Percentiles rank a stretch among this genome's conserved stretches.
phyloP scores from a whole-genome alignment of 2,329 filamentous ascomycete genomes.

The Colletotrichum sp. region DNA sequence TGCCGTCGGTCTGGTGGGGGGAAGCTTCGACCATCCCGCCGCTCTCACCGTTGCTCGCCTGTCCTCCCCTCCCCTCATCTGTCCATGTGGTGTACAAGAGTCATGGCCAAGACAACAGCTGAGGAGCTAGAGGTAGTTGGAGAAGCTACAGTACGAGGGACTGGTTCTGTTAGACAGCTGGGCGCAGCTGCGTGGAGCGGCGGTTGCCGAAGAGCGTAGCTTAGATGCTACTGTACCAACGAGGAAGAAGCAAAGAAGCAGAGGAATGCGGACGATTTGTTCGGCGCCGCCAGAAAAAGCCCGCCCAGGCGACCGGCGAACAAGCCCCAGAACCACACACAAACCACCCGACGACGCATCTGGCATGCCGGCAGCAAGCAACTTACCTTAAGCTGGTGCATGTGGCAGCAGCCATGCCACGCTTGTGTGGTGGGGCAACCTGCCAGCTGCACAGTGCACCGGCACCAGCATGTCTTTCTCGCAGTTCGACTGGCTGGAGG shows the following conservation, averaged over 20 bases:
- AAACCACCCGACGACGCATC: background rate
- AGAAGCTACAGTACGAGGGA: background rate
- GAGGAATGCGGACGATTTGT: background rate
- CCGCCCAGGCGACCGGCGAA: background rate
- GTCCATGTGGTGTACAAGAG: background rate
- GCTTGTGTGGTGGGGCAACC: conserved; percentile 1
- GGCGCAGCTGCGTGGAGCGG: background rate
- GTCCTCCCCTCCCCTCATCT: background rate
- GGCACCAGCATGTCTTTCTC: background rate
- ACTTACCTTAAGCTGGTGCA: background rate
- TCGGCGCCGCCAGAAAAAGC: background rate
- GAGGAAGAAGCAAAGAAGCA: background rate
- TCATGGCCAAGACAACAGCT: background rate
- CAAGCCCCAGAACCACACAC: background rate
- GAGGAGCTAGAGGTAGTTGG: background rate
- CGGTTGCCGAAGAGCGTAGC: background rate
- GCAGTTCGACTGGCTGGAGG: background rate
- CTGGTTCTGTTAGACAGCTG: background rate
- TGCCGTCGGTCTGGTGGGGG: background rate
- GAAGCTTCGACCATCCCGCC: background rate
- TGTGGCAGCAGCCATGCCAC: conserved; percentile 12
- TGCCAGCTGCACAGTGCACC: conserved; percentile 3
- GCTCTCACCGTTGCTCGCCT: background rate
- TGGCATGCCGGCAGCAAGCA: conserved; percentile 9
- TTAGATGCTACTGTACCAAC: background rate